Evolutionary conservation across 257 asterid species (phyloP), one percentile per base, ranked within the genome.

Genomic region (Lavandula angustifolia): DNA sequence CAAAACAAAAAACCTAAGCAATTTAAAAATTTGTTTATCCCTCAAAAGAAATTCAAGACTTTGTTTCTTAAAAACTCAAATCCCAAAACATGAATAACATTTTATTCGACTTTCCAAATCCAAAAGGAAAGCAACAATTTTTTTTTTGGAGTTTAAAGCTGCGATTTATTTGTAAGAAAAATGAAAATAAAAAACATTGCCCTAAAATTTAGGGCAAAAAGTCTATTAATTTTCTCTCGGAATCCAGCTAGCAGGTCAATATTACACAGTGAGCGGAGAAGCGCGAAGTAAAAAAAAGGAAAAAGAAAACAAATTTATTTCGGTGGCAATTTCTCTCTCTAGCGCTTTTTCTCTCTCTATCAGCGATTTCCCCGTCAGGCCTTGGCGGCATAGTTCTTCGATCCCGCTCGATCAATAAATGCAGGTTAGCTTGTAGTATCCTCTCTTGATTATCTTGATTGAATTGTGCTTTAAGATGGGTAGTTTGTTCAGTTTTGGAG

Each of bases 381-480:
- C 43, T 14, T 27, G 56, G 63, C 61, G 52, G 52, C 72, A 71
- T 60, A 70, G 62, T 82, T 74, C 73, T 64, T 78, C 76, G 85
- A 73, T 81, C 81, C 79, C 69, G 62, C 66, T 57, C 73, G 80
- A 76, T 80, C 80, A 68, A 66, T 66, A 84, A 81, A 81, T 80
- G 84, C 81, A 57, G 89, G 86, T 79, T 50, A 66, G 62, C 34
- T 60, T 41, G 16, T 71, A 10, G 41, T 12, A 61, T 59, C 60
- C 49, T 66, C 52, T 37, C 7, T 10, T 29, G 54, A 69, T 72
- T 65, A 22, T 27, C 69, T 49, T 18, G 35, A 40, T 73, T 52
- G 51, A 66, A 48, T 80, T 77, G 62, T 31, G 58, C 34, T 49
- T 4, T n/a, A 22, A 59, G 31, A 63, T 43, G 35, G 17, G 43